Evolutionary conservation across 2,329 filamentous ascomycete species (phyloP).

Genomic region (Pseudogymnoascus sp.): DNA sequence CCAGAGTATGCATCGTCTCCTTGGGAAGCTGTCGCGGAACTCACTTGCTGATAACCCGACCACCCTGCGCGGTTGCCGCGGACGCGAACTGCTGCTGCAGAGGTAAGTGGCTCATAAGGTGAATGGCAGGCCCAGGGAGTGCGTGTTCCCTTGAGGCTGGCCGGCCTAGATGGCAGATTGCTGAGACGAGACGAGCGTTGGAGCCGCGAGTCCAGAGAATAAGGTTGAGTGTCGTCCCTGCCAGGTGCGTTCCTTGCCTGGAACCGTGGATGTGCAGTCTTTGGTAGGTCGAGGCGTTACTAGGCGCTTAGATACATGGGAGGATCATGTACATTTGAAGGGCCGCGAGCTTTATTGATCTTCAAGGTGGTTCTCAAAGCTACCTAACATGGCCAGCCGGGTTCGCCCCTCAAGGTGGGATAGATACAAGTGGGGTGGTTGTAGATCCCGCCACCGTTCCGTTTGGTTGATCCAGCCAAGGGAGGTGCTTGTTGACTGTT

Average conservation of each 20-base stretch:
- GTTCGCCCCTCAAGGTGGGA: not conserved
- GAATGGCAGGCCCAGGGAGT: not conserved
- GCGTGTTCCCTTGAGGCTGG: not conserved
- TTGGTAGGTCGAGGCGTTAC: not conserved
- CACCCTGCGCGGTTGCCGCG: slow-evolving; percentile 15
- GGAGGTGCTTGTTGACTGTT: not conserved
- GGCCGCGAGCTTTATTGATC: not conserved
- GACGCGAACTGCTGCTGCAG: slow-evolving; percentile 22
- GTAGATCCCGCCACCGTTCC: not conserved
- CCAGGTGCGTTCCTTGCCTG: not conserved
- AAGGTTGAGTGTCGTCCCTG: not conserved
- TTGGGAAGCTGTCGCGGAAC: slow-evolving; percentile 3
- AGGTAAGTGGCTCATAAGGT: slow-evolving; percentile 15
- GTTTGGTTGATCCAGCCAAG: not conserved
- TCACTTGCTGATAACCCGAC: slow-evolving; percentile 20
- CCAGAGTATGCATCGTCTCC: not conserved
- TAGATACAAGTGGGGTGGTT: not conserved
- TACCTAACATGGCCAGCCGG: not conserved
- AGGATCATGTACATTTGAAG: not conserved
- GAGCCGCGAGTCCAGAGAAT: not conserved
- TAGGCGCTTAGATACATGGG: not conserved
- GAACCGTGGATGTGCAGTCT: not conserved
- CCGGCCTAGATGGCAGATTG: not conserved
- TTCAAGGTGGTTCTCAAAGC: not conserved
- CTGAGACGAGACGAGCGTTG: not conserved